These are phyloP conservation scores for Lactifluus rugatus DNA, from an alignment of 768 basidiomycete species.

Conservation along the genomic window DNA sequence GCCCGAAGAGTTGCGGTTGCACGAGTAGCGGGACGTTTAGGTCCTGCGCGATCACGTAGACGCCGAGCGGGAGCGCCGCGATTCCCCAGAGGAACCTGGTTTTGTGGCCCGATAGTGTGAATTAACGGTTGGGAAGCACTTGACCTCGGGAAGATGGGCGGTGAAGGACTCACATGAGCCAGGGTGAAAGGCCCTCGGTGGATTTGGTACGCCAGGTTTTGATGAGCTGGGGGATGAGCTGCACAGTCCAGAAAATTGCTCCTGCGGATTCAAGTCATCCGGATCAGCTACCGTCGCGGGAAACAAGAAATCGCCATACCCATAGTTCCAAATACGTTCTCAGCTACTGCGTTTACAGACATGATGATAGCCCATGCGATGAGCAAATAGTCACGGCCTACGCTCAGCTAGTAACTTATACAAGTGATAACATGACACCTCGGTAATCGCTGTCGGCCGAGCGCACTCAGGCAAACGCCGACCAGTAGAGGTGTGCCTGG, in stretches of 20 bases:
- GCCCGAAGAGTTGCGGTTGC: constrained; percentile 56
- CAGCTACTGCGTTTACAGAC: constrained; percentile 42
- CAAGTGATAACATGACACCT: too few species aligned
- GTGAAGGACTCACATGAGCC: constrained; percentile 42
- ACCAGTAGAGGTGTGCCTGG: too few species aligned
- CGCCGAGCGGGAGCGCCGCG: constrained; percentile 51
- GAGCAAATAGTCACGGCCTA: too few species aligned
- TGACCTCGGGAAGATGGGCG: too few species aligned
- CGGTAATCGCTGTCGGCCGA: too few species aligned
- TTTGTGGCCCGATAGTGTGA: constrained; percentile 25
- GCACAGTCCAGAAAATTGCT: constrained; percentile 55
- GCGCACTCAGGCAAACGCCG: too few species aligned
- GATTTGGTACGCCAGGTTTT: constrained; percentile 61
- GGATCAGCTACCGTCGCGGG: too few species aligned
- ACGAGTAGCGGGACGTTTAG: constrained; percentile 65
- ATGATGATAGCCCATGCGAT: constrained; percentile 22
- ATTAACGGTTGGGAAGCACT: too few species aligned
- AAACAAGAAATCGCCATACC: constrained; percentile 30
- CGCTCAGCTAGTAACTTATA: too few species aligned
- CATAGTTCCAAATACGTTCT: constrained; percentile 62
- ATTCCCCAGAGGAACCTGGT: constrained; percentile 46
- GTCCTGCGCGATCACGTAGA: constrained; percentile 53
- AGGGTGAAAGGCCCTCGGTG: constrained; percentile 58
- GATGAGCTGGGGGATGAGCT: constrained; percentile 62
- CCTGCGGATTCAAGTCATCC: constrained; percentile 29